Evolutionary conservation across 2,329 filamentous ascomycete species (phyloP).

Genomic region (Alternaria sp.): DNA sequence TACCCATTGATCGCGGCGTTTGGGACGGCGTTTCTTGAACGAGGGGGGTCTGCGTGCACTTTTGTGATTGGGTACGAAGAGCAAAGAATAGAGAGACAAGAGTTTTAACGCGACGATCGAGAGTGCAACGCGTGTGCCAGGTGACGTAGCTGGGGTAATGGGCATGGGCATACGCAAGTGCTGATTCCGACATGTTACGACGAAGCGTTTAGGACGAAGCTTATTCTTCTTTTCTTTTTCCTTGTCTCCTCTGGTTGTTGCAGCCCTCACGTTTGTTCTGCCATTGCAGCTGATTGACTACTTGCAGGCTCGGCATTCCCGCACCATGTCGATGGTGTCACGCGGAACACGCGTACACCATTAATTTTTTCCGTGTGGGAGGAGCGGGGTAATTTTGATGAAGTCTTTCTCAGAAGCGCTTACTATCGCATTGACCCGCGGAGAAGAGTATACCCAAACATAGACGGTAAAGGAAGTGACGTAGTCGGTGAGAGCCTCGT

Average conservation of each 20-base stretch:
- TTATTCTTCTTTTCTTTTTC: background rate
- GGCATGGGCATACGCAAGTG: background rate
- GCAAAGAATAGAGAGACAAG: background rate
- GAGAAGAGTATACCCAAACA: background rate
- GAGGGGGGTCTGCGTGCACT: background rate
- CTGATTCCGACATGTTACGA: background rate
- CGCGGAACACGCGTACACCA: background rate
- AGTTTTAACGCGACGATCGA: background rate
- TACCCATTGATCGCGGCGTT: slow-evolving; percentile 32
- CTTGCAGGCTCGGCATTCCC: background rate
- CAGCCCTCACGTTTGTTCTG: background rate
- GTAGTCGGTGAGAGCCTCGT: slow-evolving; percentile 32
- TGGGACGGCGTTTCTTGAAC: background rate
- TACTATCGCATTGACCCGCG: background rate
- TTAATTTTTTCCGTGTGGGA: background rate
- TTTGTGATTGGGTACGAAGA: background rate
- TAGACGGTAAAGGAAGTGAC: slow-evolving; percentile 10
- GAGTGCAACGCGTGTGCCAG: background rate
- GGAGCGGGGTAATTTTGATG: background rate
- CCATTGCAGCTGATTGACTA: slow-evolving; percentile 2
- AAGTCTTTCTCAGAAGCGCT: background rate
- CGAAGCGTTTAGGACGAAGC: background rate
- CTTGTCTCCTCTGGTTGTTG: background rate
- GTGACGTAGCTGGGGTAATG: background rate
- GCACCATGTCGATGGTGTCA: background rate